Evolutionary conservation across 179 eudicot genomes (phyloP), one percentile per base, ranked within the genome.

Genomic region (Beta corolliflora): DNA sequence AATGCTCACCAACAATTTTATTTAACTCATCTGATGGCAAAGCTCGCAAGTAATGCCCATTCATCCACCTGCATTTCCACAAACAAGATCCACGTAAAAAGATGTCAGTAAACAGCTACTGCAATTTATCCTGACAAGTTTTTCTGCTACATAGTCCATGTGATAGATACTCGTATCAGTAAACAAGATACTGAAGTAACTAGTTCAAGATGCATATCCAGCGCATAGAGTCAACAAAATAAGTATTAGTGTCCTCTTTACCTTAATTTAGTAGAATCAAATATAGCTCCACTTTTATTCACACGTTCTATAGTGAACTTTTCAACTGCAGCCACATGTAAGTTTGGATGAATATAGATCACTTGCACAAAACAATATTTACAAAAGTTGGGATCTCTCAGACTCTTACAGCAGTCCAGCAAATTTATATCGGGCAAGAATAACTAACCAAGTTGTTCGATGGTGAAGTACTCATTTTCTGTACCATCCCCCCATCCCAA

Each of bases 401-500:
- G 29, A 55, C 25, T 76, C 23, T 21, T 19, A 14, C 44, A 55
- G 19, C 19, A 58, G 76, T 61, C 73, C 80, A 77, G 41, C 73
- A 76, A 41, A 77, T 18, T 31, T 58, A 46, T 16, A 21, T 54
- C 19, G 61, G 36, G 70, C 45, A 11, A 79, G 78, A 81, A 52
- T 41, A 76, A 87, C 98, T 87, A 79, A 96, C 99, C 97, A 77
- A 96, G 97, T 84, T 93, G 89, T 76, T 93, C 91, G 9, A 94
- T 88, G 83, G 94, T 89, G 84, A 83, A 96, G 88, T 91, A 96
- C 79, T 96, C 99, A 85, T 94, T 89, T 71, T 96, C 96, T 68
- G 99, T 96, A 76, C 99, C 98, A 90, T 96, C 99, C 81, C 98
- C 97, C 98, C 98, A 96, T 71, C 98, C 97, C 86, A 96, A 73